Evolutionary conservation across 495 filamentous ascomycete species (phyloP).

Genomic region (Rostrohypoxylon terebratum): DNA sequence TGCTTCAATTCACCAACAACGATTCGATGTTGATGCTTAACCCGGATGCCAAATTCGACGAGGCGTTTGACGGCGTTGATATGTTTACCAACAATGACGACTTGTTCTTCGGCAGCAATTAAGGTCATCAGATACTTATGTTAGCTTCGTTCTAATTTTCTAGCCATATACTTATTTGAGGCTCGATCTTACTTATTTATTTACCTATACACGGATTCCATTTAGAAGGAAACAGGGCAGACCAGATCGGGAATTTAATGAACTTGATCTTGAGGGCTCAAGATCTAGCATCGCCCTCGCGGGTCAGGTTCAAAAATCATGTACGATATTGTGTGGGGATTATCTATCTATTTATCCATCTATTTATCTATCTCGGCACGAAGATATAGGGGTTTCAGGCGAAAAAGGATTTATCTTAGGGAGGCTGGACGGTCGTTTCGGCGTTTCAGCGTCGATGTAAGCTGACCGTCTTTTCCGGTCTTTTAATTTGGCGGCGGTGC

Average conservation of each 20-base stretch:
- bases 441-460: slow-evolving; percentile 36
- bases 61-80: slow-evolving; percentile 54
- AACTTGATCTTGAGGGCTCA: slow-evolving; percentile 23
- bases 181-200: slow-evolving; percentile 3
- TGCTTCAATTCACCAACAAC: slow-evolving; percentile 52
- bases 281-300: background rate
- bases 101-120: slow-evolving; percentile 58
- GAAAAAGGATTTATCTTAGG: slow-evolving; percentile 27
- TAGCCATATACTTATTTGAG: slow-evolving; percentile 39
- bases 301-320: slow-evolving; percentile 35
- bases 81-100: slow-evolving; percentile 60
- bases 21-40: slow-evolving; percentile 55
- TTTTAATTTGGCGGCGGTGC: slow-evolving; percentile 29
- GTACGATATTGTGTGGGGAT: slow-evolving; percentile 39
- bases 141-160: slow-evolving; percentile 39
- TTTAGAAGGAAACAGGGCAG: slow-evolving; percentile 6
- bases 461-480: slow-evolving; percentile 22
- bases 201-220: background rate
- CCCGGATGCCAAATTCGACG: slow-evolving; percentile 57
- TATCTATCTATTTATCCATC: background rate
- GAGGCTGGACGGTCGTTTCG: slow-evolving; percentile 25
- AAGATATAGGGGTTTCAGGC: slow-evolving; percentile 8
- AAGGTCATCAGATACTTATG: slow-evolving; percentile 50
- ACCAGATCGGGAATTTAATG: slow-evolving; percentile 20
- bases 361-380: background rate